These are phyloP conservation scores for Saccharomycopsis guyanensis DNA, from an alignment of 805 yeast genomes.

Conservation along the genomic window DNA sequence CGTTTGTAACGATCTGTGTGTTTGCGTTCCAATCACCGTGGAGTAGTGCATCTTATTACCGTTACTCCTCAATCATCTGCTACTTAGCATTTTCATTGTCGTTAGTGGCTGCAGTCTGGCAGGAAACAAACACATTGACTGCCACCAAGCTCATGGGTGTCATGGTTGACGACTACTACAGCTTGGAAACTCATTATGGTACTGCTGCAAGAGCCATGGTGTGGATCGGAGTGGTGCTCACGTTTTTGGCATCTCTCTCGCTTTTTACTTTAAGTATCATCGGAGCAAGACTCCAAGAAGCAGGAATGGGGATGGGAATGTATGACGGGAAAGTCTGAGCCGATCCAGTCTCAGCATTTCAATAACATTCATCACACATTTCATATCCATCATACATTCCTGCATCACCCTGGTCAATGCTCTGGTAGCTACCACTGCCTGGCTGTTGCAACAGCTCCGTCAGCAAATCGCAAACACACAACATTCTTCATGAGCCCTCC, in stretches of 20 bases:
- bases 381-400: too few relatives aligned
- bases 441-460: too few relatives aligned
- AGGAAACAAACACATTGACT: constrained; percentile 21
- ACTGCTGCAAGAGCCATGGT: constrained; percentile 17
- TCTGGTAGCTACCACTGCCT: too few relatives aligned
- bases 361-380: too few relatives aligned
- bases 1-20: constrained; percentile 15
- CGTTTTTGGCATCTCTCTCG: constrained; percentile 15
- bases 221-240: constrained; percentile 20
- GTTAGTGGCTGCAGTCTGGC: constrained; percentile 22
- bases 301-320: constrained; percentile 3
- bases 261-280: constrained; percentile 7
- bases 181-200: constrained; percentile 19
- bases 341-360: not conserved
- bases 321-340: not conserved
- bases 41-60: not conserved
- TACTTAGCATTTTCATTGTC: constrained; percentile 18
- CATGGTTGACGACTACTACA: constrained; percentile 21
- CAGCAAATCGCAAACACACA: too few relatives aligned
- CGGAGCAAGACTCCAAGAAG: constrained; percentile 1
- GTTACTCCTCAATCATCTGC: constrained; percentile 5
- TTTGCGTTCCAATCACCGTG: constrained; percentile 8
- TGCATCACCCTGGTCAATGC: too few relatives aligned
- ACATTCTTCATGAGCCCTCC: too few relatives aligned
- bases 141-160: constrained; percentile 20